These are phyloP conservation scores for Lentinula boryana DNA, from an alignment of 768 basidiomycete species.

Conservation along the genomic window DNA sequence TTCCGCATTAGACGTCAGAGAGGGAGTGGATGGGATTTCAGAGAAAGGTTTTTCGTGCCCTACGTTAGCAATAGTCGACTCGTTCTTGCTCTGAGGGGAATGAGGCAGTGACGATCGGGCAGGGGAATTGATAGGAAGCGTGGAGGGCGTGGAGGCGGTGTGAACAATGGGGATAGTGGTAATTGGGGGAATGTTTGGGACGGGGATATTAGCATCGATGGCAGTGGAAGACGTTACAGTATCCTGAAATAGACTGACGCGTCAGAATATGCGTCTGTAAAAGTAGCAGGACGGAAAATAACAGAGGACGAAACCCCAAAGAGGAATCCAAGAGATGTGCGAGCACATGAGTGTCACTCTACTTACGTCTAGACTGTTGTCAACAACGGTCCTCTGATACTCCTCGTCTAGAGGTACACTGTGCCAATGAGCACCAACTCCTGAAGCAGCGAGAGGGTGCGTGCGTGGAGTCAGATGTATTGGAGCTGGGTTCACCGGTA, in stretches of 20 bases:
- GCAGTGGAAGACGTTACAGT: conserved; percentile 5
- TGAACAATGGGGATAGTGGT: not conserved
- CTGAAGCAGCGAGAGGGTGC: conserved; percentile 1
- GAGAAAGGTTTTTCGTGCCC: not conserved
- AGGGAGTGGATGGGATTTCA: not conserved
- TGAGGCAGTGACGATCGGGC: not conserved
- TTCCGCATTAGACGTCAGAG: not conserved
- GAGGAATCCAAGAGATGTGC: not conserved
- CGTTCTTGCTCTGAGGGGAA: not conserved
- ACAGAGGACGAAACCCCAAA: not conserved
- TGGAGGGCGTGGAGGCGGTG: not conserved
- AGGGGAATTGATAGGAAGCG: not conserved
- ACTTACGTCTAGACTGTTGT: not conserved
- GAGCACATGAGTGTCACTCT: not conserved
- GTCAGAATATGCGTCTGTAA: not conserved
- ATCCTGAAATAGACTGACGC: not conserved
- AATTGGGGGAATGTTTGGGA: conserved; percentile 25
- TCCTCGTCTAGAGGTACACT: conserved; percentile 2
- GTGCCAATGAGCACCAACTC: conserved; percentile 1
- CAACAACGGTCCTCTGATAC: not conserved
- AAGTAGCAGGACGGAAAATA: not conserved
- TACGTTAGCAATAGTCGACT: not conserved
- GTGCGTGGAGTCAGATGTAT: not conserved
- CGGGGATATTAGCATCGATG: conserved; percentile 27
- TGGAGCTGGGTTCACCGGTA: not conserved